phyloP scores from a whole-genome alignment of 495 filamentous ascomycete genomes.

The Articulospora tetracladia region DNA sequence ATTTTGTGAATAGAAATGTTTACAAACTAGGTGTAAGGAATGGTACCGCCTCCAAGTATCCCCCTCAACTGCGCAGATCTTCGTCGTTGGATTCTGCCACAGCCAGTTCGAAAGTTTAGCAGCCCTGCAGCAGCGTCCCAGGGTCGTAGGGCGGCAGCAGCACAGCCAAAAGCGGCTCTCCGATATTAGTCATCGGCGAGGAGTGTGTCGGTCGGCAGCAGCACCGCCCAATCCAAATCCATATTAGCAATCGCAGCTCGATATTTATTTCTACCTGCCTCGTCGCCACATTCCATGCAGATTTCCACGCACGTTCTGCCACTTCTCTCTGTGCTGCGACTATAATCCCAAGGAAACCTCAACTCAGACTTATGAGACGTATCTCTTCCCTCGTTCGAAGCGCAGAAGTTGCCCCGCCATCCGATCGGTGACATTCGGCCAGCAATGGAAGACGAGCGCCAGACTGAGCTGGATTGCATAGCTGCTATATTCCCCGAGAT shows the following conservation, averaged over 20 bases:
- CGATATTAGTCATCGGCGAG: conserved; percentile 4
- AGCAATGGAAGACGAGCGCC: conserved; percentile 42
- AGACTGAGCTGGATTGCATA: conserved; percentile 78
- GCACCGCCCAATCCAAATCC: background rate
- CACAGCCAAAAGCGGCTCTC: conserved; percentile 24
- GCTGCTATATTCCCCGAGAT: conserved; percentile 89
- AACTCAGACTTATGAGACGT: conserved; percentile 13
- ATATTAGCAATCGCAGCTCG: background rate
- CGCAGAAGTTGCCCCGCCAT: conserved; percentile 20
- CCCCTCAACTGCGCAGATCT: too few species aligned
- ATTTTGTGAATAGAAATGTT: conserved; percentile 30
- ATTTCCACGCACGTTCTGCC: conserved; percentile 2
- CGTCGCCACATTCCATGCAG: background rate
- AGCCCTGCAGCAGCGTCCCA: too few species aligned
- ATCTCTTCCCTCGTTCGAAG: background rate
- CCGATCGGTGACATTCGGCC: conserved; percentile 23
- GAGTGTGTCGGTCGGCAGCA: background rate
- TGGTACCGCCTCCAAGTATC: background rate
- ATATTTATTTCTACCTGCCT: conserved; percentile 1
- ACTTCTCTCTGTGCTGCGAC: background rate
- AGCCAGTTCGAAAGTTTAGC: too few species aligned
- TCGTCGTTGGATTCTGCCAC: too few species aligned
- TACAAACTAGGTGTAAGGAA: background rate
- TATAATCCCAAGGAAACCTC: background rate
- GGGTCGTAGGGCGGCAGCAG: too few species aligned